phyloP scores from a whole-genome alignment of 2,329 filamentous ascomycete species.

The Xylariaceae sp. region DNA sequence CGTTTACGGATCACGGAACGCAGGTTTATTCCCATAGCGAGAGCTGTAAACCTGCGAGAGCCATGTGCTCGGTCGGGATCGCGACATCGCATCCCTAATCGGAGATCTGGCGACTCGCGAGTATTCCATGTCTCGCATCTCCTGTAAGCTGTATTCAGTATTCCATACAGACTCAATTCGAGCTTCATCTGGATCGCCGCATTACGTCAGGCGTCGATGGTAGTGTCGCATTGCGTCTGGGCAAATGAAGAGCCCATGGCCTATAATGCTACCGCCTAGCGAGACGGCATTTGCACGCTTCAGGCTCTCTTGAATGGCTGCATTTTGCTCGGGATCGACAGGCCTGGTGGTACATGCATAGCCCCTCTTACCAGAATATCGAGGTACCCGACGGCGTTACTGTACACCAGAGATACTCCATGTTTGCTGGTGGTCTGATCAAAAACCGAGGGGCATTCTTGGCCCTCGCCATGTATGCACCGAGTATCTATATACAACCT shows the following conservation, averaged over 20 bases:
- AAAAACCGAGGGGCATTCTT: background rate
- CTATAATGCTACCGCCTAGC: background rate
- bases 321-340: background rate
- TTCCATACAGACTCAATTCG: too few species aligned
- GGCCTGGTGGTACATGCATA: background rate
- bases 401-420: background rate
- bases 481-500: background rate
- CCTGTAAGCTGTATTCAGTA: background rate
- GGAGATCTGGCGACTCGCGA: background rate
- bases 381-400: background rate
- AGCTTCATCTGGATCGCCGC: too few species aligned
- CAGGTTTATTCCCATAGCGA: too few species aligned
- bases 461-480: background rate
- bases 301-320: background rate
- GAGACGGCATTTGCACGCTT: background rate
- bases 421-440: background rate
- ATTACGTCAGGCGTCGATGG: background rate
- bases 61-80: too few species aligned
- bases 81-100: background rate
- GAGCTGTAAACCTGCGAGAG: too few species aligned
- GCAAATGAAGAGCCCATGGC: background rate
- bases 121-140: background rate
- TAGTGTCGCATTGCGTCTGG: background rate
- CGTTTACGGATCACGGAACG: too few species aligned
- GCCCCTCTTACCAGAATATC: too few species aligned